phyloP scores from a whole-genome alignment of 108 stramenopile genomes.

The Cylindrotheca fusiformis region DNA sequence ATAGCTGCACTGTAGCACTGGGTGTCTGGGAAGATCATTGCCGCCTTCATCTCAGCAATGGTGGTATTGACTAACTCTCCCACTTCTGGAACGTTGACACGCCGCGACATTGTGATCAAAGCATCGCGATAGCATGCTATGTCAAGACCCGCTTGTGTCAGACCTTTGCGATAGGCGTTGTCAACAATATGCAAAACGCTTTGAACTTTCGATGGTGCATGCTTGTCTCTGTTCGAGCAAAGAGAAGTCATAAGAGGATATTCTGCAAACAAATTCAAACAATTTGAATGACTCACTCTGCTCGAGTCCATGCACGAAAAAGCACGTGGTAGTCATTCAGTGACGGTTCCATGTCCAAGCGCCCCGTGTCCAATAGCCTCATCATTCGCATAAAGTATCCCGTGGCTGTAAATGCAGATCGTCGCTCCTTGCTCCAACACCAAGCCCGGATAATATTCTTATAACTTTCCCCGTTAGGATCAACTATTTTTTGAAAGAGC shows the following conservation, averaged over 20 bases:
- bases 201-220: constrained; percentile 55
- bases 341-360: constrained; percentile 62
- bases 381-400: constrained; percentile 75
- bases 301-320: constrained; percentile 68
- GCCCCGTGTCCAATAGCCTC: constrained; percentile 42
- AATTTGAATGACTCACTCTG: constrained; percentile 39
- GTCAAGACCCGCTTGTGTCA: constrained; percentile 48
- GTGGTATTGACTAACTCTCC: constrained; percentile 47
- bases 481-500: constrained; percentile 22
- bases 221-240: constrained; percentile 53
- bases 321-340: constrained; percentile 76
- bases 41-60: constrained; percentile 61
- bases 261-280: background rate
- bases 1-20: constrained; percentile 71
- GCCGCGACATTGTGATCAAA: constrained; percentile 34
- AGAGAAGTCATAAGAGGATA: background rate
- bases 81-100: constrained; percentile 34
- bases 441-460: constrained; percentile 64
- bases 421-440: constrained; percentile 40
- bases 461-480: constrained; percentile 33
- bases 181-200: constrained; percentile 59
- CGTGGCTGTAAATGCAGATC: constrained; percentile 66
- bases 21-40: constrained; percentile 61
- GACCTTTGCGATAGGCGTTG: constrained; percentile 34
- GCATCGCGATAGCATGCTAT: constrained; percentile 58